Evolutionary conservation across 306 rosid species (phyloP).

Genomic region (Comarum palustre): DNA sequence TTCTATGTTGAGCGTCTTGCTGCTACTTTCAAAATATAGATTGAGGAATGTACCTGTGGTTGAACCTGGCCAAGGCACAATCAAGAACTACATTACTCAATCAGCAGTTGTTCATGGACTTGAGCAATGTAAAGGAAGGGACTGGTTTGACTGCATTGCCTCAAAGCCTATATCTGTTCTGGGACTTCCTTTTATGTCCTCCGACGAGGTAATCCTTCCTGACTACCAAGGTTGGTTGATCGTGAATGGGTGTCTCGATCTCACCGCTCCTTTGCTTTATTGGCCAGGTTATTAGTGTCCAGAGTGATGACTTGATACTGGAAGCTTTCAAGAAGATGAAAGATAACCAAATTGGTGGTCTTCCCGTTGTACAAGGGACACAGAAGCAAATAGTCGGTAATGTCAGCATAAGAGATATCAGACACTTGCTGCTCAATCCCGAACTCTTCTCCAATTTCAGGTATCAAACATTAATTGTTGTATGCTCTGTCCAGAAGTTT

Average conservation of each 20-base stretch:
- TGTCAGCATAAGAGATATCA: constrained; percentile 67
- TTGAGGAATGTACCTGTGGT: constrained; percentile 85
- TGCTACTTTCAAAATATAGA: constrained; percentile 87
- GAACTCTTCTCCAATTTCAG: constrained; percentile 80
- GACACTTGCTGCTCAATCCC: constrained; percentile 65
- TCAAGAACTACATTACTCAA: constrained; percentile 82
- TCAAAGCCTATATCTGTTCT: constrained; percentile 53
- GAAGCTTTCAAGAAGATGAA: constrained; percentile 92
- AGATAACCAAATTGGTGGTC: constrained; percentile 75
- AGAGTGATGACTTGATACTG: constrained; percentile 57
- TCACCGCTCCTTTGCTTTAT: constrained; percentile 16
- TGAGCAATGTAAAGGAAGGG: constrained; percentile 68
- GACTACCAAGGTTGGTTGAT: neutral
- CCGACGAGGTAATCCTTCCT: constrained; percentile 45
- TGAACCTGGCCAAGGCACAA: constrained; percentile 63
- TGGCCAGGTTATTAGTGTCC: constrained; percentile 59
- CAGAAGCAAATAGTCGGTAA: constrained; percentile 66
- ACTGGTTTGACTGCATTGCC: constrained; percentile 84
- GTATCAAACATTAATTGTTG: constrained; percentile 25
- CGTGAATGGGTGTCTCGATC: constrained; percentile 12
- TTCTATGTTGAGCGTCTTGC: constrained; percentile 71
- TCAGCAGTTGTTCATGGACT: constrained; percentile 91
- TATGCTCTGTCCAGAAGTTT: neutral
- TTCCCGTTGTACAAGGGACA: constrained; percentile 73
- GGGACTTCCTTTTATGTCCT: constrained; percentile 86